Conservation (phyloP, 1,284 basidiomycete species). For the Exobasidium rhododendri region DNA sequence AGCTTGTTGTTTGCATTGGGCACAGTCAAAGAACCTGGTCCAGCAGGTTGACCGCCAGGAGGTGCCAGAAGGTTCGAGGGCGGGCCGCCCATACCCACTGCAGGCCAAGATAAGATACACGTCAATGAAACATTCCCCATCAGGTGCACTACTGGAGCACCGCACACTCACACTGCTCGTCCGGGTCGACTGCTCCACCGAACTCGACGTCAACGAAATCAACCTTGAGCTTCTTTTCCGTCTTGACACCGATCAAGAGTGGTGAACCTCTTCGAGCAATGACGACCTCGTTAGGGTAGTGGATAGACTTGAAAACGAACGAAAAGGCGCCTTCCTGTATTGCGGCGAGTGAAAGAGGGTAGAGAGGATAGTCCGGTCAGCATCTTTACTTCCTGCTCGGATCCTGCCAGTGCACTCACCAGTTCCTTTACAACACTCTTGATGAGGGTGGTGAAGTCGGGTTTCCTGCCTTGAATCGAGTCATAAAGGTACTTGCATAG, state of each 20-base stretch:
- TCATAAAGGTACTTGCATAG: slow-evolving; percentile 97
- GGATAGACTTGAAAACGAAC: slow-evolving; percentile 97
- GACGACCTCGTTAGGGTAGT: slow-evolving; percentile 95
- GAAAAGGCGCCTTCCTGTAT: slow-evolving; percentile 91
- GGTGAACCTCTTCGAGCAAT: slow-evolving; percentile 95
- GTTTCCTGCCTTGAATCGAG: slow-evolving; percentile 79
- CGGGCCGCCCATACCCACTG: slow-evolving; percentile 24
- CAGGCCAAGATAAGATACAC: background rate
- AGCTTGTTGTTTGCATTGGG: slow-evolving; percentile 64
- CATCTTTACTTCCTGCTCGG: background rate
- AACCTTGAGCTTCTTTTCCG: slow-evolving; percentile 99
- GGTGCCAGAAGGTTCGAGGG: slow-evolving; percentile 65
- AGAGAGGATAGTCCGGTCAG: background rate
- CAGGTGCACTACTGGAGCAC: slow-evolving; percentile 1
- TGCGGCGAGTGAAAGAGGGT: background rate
- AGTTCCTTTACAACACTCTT: slow-evolving; percentile 97
- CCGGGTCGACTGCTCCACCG: slow-evolving; percentile 35
- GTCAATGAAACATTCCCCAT: too few relatives aligned
- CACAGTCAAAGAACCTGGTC: slow-evolving; percentile 49
- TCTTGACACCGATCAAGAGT: slow-evolving; percentile 96
- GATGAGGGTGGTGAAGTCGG: slow-evolving; percentile 85
- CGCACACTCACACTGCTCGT: slow-evolving; percentile 17
- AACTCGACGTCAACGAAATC: slow-evolving; percentile 97
- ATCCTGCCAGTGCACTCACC: background rate
- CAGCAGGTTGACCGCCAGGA: slow-evolving; percentile 58